These are phyloP conservation scores for Gardenia jasminoides DNA, from an alignment of 257 asterid species.

Conservation along the genomic window DNA sequence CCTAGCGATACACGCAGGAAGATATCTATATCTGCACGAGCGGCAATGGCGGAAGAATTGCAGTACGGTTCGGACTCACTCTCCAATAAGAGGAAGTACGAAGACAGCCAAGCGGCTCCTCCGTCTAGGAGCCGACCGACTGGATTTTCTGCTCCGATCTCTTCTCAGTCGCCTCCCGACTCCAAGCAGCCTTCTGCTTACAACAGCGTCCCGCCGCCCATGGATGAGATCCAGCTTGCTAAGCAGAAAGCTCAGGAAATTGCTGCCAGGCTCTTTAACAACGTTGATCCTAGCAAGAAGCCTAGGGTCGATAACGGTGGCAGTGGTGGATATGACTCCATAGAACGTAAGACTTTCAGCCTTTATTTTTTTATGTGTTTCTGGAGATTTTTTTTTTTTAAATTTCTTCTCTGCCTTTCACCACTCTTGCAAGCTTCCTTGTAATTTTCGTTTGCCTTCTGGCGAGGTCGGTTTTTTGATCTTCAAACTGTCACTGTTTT, in stretches of 20 bases:
- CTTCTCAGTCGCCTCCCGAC: slow-evolving; percentile 51
- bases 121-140: slow-evolving; percentile 61
- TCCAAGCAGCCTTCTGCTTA: slow-evolving; percentile 50
- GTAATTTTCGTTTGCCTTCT: background rate
- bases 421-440: background rate
- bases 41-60: slow-evolving; percentile 61
- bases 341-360: slow-evolving; percentile 38
- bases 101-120: slow-evolving; percentile 51
- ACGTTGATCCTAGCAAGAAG: slow-evolving; percentile 62
- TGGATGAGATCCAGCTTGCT: slow-evolving; percentile 80
- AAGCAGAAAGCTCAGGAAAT: slow-evolving; percentile 94
- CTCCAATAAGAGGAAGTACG: slow-evolving; percentile 58
- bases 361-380: background rate
- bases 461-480: background rate
- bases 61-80: slow-evolving; percentile 45
- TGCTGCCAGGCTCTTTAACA: slow-evolving; percentile 73
- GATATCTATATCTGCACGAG: background rate
- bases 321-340: slow-evolving; percentile 51
- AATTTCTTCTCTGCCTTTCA: background rate
- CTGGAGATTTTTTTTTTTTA: background rate
- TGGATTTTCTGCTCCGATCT: slow-evolving; percentile 67
- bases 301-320: slow-evolving; percentile 72
- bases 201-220: slow-evolving; percentile 72
- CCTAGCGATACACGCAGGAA: background rate
- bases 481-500: no score